phyloP scores from a whole-genome alignment of 345 rosid genomes.

The Heritiera littoralis region DNA sequence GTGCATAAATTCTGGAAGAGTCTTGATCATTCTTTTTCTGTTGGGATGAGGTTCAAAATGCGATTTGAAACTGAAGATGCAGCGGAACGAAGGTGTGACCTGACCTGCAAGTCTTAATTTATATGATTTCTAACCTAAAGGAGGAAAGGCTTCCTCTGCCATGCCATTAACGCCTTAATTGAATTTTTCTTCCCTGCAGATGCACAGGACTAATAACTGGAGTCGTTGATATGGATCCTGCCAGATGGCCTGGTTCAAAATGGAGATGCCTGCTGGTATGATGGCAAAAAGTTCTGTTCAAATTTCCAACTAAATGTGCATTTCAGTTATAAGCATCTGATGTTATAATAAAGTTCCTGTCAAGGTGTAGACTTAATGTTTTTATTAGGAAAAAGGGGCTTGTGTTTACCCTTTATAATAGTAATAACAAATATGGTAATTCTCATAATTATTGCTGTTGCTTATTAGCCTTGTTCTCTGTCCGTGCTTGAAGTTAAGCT shows the following conservation, averaged over 20 bases:
- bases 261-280: constrained; percentile 90
- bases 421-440: not conserved
- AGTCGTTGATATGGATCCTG: constrained; percentile 80
- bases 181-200: constrained; percentile 39
- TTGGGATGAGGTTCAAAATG: constrained; percentile 90
- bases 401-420: not conserved
- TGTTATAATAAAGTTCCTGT: not conserved
- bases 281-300: not conserved
- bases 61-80: constrained; percentile 86
- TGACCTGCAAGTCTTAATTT: not conserved
- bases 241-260: constrained; percentile 90
- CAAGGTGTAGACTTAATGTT: not conserved
- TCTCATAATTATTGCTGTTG: not conserved
- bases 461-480: not conserved
- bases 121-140: not conserved
- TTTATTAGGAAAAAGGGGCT: not conserved
- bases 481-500: not conserved
- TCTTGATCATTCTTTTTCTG: constrained; percentile 57
- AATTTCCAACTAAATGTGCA: not conserved
- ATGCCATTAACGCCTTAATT: constrained; percentile 10
- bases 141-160: not conserved
- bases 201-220: constrained; percentile 76
- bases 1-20: constrained; percentile 73
- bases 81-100: constrained; percentile 76
- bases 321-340: not conserved